Percentiles rank a stretch among this genome's conserved stretches.
These are phyloP conservation scores for Babesia ovata DNA, from an alignment of 169 alveolate genomes.

Conservation along the genomic window DNA sequence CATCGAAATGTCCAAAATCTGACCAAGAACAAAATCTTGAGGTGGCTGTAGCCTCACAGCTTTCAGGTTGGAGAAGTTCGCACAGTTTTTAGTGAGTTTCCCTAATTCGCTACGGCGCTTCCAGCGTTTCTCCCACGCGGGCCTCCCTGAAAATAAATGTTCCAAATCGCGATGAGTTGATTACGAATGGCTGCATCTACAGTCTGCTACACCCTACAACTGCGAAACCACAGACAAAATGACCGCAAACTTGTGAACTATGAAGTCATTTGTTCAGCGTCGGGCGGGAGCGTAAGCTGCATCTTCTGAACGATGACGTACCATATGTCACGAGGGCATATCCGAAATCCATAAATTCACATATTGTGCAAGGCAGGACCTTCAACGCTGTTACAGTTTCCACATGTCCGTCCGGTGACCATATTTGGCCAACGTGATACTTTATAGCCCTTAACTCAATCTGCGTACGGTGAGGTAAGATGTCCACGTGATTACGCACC, in stretches of 20 bases:
- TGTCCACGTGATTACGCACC: slow-evolving; percentile 20
- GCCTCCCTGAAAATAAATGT: slow-evolving; percentile 65
- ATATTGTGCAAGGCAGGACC: slow-evolving; percentile 74
- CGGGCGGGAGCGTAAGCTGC: too few species aligned
- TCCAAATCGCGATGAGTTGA: too few species aligned
- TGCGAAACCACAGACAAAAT: not conserved
- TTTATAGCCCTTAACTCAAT: slow-evolving; percentile 72
- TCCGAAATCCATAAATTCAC: slow-evolving; percentile 76
- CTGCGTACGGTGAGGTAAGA: slow-evolving; percentile 28
- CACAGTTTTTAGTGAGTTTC: slow-evolving; percentile 64
- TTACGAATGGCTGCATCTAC: not conserved
- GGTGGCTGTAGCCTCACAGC: slow-evolving; percentile 84
- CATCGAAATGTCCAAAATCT: slow-evolving; percentile 82
- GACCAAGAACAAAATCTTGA: slow-evolving; percentile 82
- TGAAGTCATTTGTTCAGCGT: not conserved
- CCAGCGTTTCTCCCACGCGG: slow-evolving; percentile 78
- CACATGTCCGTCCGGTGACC: slow-evolving; percentile 77
- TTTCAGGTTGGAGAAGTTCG: slow-evolving; percentile 70
- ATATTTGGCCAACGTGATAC: slow-evolving; percentile 67
- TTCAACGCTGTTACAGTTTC: slow-evolving; percentile 74
- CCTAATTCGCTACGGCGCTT: slow-evolving; percentile 74
- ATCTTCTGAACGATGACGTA: slow-evolving; percentile 9
- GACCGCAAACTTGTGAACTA: not conserved
- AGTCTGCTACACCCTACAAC: not conserved
- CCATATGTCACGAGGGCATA: slow-evolving; percentile 78